phyloP scores from a whole-genome alignment of 495 filamentous ascomycete genomes.

The Daldinia childiae region DNA sequence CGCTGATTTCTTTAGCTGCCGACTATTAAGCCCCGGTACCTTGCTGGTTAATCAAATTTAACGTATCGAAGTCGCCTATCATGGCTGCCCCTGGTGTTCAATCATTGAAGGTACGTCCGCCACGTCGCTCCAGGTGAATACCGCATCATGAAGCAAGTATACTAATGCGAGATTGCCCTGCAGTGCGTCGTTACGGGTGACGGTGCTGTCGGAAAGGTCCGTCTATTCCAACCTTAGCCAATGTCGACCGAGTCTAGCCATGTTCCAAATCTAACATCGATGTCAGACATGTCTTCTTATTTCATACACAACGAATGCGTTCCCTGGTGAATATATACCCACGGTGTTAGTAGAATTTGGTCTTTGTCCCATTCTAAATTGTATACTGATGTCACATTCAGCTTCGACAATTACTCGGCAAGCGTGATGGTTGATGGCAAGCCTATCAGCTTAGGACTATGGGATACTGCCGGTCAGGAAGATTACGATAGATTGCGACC shows the following conservation, averaged over 20 bases:
- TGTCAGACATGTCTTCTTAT: constrained; percentile 97
- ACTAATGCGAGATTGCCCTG: constrained; percentile 40
- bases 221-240: constrained; percentile 40
- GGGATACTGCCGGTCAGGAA: constrained; percentile 99
- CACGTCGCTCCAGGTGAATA: constrained; percentile 29
- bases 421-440: constrained; percentile 98
- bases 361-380: constrained; percentile 11
- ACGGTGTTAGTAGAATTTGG: constrained; percentile 79
- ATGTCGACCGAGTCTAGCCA: constrained; percentile 27
- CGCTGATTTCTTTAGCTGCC: constrained; percentile 10
- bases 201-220: constrained; percentile 97
- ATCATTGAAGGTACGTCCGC: constrained; percentile 65
- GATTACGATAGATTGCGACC: constrained; percentile 96
- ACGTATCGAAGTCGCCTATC: constrained; percentile 36
- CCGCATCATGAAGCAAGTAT: constrained; percentile 20
- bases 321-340: constrained; percentile 98
- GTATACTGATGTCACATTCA: constrained; percentile 55
- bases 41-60: constrained; percentile 18
- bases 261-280: constrained; percentile 46
- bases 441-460: constrained; percentile 94
- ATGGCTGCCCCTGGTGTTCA: constrained; percentile 66
- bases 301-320: constrained; percentile 98
- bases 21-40: constrained; percentile 16
- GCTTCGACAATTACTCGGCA: constrained; percentile 99
- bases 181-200: constrained; percentile 99